These are phyloP conservation scores for Coemansia sp. DNA, from an alignment of 192 early-diverging fungal species.

Conservation along the genomic window DNA sequence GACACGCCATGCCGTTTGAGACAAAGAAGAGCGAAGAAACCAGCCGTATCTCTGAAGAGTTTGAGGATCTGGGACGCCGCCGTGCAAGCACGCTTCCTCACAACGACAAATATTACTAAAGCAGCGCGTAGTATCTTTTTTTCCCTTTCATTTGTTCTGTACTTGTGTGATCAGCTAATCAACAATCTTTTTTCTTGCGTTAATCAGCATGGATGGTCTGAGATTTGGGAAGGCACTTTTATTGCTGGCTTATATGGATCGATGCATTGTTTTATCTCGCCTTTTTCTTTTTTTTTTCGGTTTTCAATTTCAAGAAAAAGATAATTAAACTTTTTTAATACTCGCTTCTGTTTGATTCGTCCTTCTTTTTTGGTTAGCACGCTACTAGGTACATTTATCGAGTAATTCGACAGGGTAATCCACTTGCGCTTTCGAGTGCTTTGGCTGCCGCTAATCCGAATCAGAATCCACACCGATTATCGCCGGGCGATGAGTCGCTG, in stretches of 20 bases:
- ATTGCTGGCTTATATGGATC: not conserved
- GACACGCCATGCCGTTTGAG: constrained; percentile 6
- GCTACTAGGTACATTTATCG: no score
- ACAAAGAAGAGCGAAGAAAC: constrained; percentile 1
- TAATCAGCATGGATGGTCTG: not conserved
- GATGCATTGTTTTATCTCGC: not conserved
- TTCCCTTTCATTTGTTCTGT: no score
- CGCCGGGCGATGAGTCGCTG: no score
- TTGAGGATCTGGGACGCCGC: constrained; percentile 36
- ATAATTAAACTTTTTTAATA: no score
- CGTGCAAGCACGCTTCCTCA: constrained; percentile 31
- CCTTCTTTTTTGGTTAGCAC: no score
- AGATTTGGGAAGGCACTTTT: not conserved
- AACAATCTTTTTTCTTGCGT: not conserved
- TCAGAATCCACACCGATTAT: not conserved
- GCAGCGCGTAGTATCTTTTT: no score
- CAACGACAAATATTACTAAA: no score
- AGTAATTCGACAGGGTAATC: no score
- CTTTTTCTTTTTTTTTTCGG: not conserved
- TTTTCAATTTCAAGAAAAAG: not conserved
- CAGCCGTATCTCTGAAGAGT: constrained; percentile 13
- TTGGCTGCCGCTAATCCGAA: not conserved
- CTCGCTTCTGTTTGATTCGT: no score
- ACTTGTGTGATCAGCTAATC: not conserved
- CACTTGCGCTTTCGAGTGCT: no score